Percentiles rank a stretch among this genome's conserved stretches.
phyloP scores from a whole-genome alignment of 106 monocot genomes.

The Iris macrosiphon region DNA sequence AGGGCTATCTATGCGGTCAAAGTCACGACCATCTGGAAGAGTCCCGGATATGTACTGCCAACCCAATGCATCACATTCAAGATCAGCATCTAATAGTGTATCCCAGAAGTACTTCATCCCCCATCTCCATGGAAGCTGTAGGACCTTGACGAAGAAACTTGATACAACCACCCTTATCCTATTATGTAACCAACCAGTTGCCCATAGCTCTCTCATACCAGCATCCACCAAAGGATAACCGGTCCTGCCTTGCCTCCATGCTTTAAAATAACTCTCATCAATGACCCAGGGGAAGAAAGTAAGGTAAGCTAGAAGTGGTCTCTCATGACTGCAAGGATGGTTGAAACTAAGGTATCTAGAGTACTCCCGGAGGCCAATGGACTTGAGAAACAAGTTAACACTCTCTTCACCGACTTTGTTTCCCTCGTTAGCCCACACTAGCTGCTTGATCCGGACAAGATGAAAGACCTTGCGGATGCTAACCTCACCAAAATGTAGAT shows the following conservation, averaged over 20 bases:
- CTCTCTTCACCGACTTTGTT: slow-evolving; percentile 70
- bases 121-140: slow-evolving; percentile 91
- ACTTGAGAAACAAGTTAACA: slow-evolving; percentile 62
- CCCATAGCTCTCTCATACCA: slow-evolving; percentile 92
- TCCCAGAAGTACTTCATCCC: slow-evolving; percentile 98
- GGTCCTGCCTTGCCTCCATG: slow-evolving; percentile 81
- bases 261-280: slow-evolving; percentile 62
- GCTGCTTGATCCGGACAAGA: slow-evolving; percentile 72
- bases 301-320: slow-evolving; percentile 66
- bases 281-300: slow-evolving; percentile 72
- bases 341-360: slow-evolving; percentile 85
- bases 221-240: slow-evolving; percentile 91
- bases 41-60: slow-evolving; percentile 91
- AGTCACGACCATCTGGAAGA: slow-evolving; percentile 75
- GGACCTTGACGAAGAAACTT: slow-evolving; percentile 82
- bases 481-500: slow-evolving; percentile 81
- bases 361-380: slow-evolving; percentile 76
- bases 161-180: slow-evolving; percentile 84
- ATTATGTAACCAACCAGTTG: slow-evolving; percentile 87
- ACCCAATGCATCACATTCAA: slow-evolving; percentile 82
- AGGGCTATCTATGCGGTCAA: slow-evolving; percentile 82
- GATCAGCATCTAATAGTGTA: slow-evolving; percentile 85
- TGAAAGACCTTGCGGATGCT: slow-evolving; percentile 87
- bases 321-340: slow-evolving; percentile 78
- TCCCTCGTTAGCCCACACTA: slow-evolving; percentile 74